Percentiles rank a stretch among this genome's conserved stretches.
Evolutionary conservation across 345 rosid genomes (phyloP).

Genomic region (Brassica incana): DNA sequence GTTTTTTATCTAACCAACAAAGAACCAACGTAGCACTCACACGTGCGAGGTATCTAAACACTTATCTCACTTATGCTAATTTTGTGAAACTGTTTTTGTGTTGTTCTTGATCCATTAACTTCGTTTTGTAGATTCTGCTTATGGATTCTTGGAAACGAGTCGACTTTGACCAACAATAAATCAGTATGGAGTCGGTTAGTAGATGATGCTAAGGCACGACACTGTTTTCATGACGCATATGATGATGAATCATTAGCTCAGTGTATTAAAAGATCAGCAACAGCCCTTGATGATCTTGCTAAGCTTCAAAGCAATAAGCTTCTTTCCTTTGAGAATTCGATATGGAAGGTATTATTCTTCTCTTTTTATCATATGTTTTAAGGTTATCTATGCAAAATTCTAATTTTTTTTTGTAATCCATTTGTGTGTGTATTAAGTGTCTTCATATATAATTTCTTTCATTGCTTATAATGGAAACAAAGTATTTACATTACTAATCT

Average conservation of each 20-base stretch:
- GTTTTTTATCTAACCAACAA: slow-evolving; percentile 45
- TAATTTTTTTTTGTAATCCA: background rate
- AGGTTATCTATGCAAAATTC: background rate
- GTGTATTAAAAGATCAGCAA: slow-evolving; percentile 30
- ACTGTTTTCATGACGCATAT: slow-evolving; percentile 43
- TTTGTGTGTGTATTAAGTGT: background rate
- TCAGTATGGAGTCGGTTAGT: slow-evolving; percentile 45
- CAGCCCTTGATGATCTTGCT: slow-evolving; percentile 34
- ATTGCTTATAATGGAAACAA: too few relatives aligned
- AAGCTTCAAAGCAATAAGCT: slow-evolving; percentile 23
- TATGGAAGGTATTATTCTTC: slow-evolving; percentile 38
- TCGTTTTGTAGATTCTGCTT: slow-evolving; percentile 38
- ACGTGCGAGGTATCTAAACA: slow-evolving; percentile 43
- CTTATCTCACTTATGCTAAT: background rate
- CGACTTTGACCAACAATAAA: slow-evolving; percentile 35
- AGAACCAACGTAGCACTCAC: slow-evolving; percentile 49
- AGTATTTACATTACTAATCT: too few relatives aligned
- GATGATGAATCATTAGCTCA: slow-evolving; percentile 38
- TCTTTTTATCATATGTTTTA: background rate
- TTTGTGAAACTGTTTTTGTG: background rate
- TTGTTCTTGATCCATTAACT: background rate
- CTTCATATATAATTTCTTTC: background rate
- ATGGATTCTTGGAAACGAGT: slow-evolving; percentile 54
- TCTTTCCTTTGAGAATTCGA: slow-evolving; percentile 24
- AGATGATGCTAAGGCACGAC: slow-evolving; percentile 39